Conservation (phyloP, 192 early-diverging fungal genomes). For the Backusella mclennaniae region DNA sequence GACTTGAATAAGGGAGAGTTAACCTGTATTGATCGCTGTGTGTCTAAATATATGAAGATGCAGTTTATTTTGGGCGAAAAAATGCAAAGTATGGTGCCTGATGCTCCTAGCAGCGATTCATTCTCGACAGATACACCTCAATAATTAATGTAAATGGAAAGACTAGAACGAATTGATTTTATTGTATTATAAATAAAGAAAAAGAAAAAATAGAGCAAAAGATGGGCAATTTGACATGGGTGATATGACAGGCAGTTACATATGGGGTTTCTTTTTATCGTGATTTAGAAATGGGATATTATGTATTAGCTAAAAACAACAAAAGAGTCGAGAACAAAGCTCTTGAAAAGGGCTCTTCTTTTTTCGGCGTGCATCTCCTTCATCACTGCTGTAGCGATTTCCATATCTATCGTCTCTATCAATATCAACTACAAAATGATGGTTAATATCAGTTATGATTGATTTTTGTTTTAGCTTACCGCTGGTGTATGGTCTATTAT, state of each 20-base stretch:
- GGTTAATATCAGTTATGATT: not conserved
- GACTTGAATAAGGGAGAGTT: slow-evolving; percentile 90
- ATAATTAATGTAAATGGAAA: not conserved
- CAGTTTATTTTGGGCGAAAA: slow-evolving; percentile 74
- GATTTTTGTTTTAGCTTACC: not conserved
- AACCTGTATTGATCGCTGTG: slow-evolving; percentile 88
- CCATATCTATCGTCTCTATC: not conserved
- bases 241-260: not conserved
- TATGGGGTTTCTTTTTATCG: not conserved
- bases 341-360: not conserved
- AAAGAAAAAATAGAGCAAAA: not conserved
- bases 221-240: not conserved
- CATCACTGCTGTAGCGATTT: not conserved
- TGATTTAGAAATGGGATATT: not conserved
- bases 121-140: slow-evolving; percentile 10
- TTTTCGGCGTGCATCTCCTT: not conserved
- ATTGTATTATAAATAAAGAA: slow-evolving; percentile 6
- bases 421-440: not conserved
- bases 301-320: not conserved
- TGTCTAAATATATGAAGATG: slow-evolving; percentile 84
- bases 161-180: not conserved
- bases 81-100: slow-evolving; percentile 52
- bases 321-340: slow-evolving; percentile 1
- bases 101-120: not conserved
- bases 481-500: not conserved